Base-by-base conservation (phyloP, 192 early-diverging fungal genomes). In the Gamsiella multidivaricata region DNA sequence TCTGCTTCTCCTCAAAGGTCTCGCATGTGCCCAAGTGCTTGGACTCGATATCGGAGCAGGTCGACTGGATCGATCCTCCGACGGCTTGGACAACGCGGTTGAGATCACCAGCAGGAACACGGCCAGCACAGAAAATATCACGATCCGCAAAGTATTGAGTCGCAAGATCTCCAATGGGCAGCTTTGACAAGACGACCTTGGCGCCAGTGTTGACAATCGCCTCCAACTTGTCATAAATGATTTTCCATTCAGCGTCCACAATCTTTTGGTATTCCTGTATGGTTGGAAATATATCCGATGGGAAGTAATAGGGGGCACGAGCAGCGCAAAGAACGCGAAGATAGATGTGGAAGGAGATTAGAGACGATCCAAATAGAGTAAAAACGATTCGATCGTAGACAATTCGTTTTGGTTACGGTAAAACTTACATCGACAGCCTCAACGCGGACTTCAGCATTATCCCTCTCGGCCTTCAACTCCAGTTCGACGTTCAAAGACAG, bases 131-230 rank as follows among this genome's bases (percentile, higher is more conserved):
- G 84, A 99, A 99, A 78, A 99, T 96, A 79, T 96, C 93, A 59
- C 97, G 94, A 80, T 99, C 97, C 55, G 97, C 97, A 91, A 99
- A 99, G 89, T 97, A 99, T 83, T 99, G 97, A 28, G 97, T 99
- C 31, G 96, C 97, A 68, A 99, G 82, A 85, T 99, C 97, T 75
- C 97, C 97, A 66, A 99, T 99, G 15, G 97, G 97, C 62, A 99
- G 84, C 72, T 94, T 95, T 61, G 96, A 98, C 17, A 99, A 87
- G 33, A 99, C 97, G 32, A 99, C 94, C 84, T 97, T 96, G 64
- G 97, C 97, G 61, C 96, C 97, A 50, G 95, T 95, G 14, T 88
- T 88, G 31, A 97, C 90, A 79, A 99, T 98, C 43, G 92, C 93
- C 68, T 97, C 96, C 20, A 99, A 86, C 84, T 99, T 99, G 63